Evolutionary conservation across 768 basidiomycete species (phyloP).

Genomic region (Xanthoconium stramineum): DNA sequence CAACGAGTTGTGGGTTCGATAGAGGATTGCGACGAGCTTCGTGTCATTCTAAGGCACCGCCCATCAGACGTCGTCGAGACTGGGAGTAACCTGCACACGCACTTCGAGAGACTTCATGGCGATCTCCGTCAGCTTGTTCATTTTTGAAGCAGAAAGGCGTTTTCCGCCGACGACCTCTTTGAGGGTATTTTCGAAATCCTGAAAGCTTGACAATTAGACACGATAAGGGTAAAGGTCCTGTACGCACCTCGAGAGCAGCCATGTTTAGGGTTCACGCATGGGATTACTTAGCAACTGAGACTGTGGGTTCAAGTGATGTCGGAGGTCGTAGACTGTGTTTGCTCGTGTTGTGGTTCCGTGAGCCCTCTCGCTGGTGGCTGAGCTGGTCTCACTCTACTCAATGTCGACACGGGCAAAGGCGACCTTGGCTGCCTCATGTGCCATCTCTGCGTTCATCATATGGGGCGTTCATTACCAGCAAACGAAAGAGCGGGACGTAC

Average conservation of each 20-base stretch:
- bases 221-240: background rate
- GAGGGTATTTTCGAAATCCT: constrained; percentile 81
- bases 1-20: constrained; percentile 83
- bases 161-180: constrained; percentile 82
- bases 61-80: background rate
- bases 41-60: constrained; percentile 65
- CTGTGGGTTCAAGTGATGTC: constrained; percentile 6
- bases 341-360: constrained; percentile 32
- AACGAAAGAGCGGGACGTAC: constrained; percentile 74
- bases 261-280: constrained; percentile 32
- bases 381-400: background rate
- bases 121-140: constrained; percentile 71
- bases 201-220: constrained; percentile 10
- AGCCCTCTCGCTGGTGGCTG: constrained; percentile 15
- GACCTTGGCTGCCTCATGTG: constrained; percentile 66
- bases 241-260: constrained; percentile 41
- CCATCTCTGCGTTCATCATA: constrained; percentile 65
- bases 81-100: constrained; percentile 23
- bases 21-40: constrained; percentile 82
- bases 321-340: constrained; percentile 34
- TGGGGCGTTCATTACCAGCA: constrained; percentile 92
- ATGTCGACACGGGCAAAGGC: constrained; percentile 73
- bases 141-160: constrained; percentile 83
- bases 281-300: constrained; percentile 11
- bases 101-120: constrained; percentile 80